Evolutionary conservation across 23 red algal species (phyloP).

Genomic region (Gracilaria gracilis): DNA sequence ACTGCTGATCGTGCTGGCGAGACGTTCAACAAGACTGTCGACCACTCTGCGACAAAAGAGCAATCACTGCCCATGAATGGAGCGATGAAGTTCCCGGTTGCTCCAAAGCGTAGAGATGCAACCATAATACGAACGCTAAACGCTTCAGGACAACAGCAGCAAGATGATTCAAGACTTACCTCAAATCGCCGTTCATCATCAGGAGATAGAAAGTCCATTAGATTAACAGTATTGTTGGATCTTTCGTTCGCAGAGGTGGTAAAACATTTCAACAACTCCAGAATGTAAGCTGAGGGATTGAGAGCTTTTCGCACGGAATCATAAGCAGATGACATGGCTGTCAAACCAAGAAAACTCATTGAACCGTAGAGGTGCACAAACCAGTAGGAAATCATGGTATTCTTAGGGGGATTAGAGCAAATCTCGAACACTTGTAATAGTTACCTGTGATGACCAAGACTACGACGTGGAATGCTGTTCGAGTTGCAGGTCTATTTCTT

Average conservation of each 20-base stretch:
- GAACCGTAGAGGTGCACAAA: conserved; percentile 44
- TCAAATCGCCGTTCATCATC: conserved; percentile 18
- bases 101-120: no score
- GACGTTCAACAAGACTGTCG: no score
- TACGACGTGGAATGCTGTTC: conserved; percentile 44
- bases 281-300: conserved; percentile 27
- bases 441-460: conserved; percentile 61
- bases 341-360: conserved; percentile 53
- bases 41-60: no score
- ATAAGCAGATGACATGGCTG: conserved; percentile 36
- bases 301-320: conserved; percentile 23
- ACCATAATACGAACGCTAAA: no score
- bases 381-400: conserved; percentile 66
- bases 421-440: conserved; percentile 60
- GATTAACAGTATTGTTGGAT: not conserved
- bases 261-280: conserved; percentile 31
- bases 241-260: not conserved
- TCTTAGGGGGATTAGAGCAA: conserved; percentile 46
- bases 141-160: no score
- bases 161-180: no score
- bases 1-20: no score
- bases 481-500: conserved; percentile 33
- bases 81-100: no score
- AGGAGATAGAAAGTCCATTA: conserved; percentile 2
- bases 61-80: no score